phyloP scores from a whole-genome alignment of 176 grass and related monocot species.

The Aegilops longissima region DNA sequence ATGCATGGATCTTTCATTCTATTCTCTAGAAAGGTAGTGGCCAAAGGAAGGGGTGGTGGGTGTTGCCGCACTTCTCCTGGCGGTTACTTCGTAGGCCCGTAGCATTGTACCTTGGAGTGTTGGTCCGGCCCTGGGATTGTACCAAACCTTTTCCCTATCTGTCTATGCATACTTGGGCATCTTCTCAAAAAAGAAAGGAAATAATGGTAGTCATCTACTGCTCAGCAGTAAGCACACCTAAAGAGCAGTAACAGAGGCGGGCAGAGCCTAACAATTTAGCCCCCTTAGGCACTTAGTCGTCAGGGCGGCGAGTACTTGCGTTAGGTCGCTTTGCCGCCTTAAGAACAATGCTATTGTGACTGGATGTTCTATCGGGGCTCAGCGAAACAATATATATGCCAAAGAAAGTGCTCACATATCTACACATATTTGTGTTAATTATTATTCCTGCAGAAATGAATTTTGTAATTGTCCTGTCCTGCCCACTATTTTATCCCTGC shows the following conservation, averaged over 20 bases:
- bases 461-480: conserved; percentile 23
- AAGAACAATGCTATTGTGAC: not conserved
- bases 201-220: conserved; percentile 1
- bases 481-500: not conserved
- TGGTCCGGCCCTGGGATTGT: not conserved
- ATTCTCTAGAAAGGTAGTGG: not conserved
- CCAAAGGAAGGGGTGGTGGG: not conserved
- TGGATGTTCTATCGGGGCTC: not conserved
- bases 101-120: no score
- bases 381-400: not conserved
- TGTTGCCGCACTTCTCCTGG: not conserved
- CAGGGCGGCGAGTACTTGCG: no score
- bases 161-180: not conserved
- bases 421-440: conserved; percentile 6
- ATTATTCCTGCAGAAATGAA: not conserved
- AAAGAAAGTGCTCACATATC: conserved; percentile 17
- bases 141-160: not conserved
- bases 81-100: not conserved
- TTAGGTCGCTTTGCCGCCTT: no score
- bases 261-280: no score
- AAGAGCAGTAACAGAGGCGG: not conserved
- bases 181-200: not conserved
- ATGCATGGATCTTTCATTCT: conserved; percentile 22
- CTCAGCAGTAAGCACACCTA: not conserved
- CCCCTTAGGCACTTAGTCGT: no score